Base-by-base conservation (phyloP, 306 rosid species). In the Citrullus amarus region DNA sequence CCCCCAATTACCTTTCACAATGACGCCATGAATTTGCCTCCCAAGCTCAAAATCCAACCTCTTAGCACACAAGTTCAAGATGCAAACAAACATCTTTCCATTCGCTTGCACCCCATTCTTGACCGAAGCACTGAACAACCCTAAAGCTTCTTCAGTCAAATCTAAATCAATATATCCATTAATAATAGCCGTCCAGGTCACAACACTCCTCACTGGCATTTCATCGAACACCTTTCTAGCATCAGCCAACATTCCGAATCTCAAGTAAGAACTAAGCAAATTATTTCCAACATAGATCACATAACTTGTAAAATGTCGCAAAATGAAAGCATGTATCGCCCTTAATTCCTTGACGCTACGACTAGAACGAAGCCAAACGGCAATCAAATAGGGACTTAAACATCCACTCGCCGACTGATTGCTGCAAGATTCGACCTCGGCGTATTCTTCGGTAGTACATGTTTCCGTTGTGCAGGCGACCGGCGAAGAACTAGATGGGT, bases 101-200 rank as follows among this genome's bases (percentile, higher is more conserved):
- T 94, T 94, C 4, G 88, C 85, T 43, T 22, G 90, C 76, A 89
- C 86, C 78, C 90, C 84, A 3, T 62, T 81, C 38, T 71, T 77
- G 36, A 86, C 73, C 17, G 92, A 88, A 80, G 84, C 88, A 20
- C 13, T 8, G 78, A 90, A 92, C 81, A 94, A 81, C 44, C 84
- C 65, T 59, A 89, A 85, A 65, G 95, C 98, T 81, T 90, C 95
- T 22, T 83, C 96, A 30, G 90, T 87, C 75, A 86, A 84, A 58
- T 89, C 87, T 41, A 79, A 79, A 59, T 79, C 85, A 74, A 88
- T 78, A 84, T 92, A 90, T 62, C 96, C 97, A 75, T 92, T 83
- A 77, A 94, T 91, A 61, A 94, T 74, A 41, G 97, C 96, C 30
- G 96, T 90, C 98, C 98, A 94, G 39, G 96, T 83, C 82, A 94